phyloP scores from a whole-genome alignment of 495 filamentous ascomycete genomes.

The Penicillium parvum region DNA sequence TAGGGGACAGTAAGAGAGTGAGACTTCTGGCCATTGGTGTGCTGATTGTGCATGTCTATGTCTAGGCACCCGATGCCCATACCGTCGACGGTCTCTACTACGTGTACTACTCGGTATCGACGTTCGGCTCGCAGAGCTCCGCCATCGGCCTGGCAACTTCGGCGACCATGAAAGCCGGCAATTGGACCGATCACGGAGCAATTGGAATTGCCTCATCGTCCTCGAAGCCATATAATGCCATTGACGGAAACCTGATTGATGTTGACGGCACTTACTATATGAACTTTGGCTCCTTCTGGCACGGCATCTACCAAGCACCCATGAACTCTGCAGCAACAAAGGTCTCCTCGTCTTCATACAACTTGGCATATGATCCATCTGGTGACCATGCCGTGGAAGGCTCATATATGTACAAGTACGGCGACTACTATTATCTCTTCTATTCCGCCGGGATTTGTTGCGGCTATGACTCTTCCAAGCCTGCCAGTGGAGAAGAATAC shows the following conservation, averaged over 20 bases:
- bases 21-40: no score
- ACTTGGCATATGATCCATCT: constrained; percentile 52
- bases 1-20: no score
- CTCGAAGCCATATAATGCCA: constrained; percentile 60
- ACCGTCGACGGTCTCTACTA: constrained; percentile 57
- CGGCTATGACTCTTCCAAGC: constrained; percentile 47
- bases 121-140: constrained; percentile 61
- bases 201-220: constrained; percentile 50
- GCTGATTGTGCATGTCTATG: neutral
- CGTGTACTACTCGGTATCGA: constrained; percentile 67
- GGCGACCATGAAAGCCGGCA: constrained; percentile 51
- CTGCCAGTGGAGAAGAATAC: constrained; percentile 61
- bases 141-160: constrained; percentile 69
- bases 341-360: constrained; percentile 32
- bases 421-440: constrained; percentile 65
- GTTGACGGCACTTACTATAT: constrained; percentile 49
- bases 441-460: constrained; percentile 66
- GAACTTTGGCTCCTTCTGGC: constrained; percentile 70
- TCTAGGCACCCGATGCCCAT: constrained; percentile 61
- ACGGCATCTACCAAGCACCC: constrained; percentile 59
- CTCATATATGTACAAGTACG: constrained; percentile 52
- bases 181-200: constrained; percentile 52
- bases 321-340: constrained; percentile 48
- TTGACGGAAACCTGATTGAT: constrained; percentile 61
- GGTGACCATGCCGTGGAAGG: constrained; percentile 57